A percentile compares a stretch with the other conserved stretches of the same genome.
These are phyloP conservation scores for Kazachstania sp. DNA, from an alignment of 1,139 yeast species.

Conservation along the genomic window DNA sequence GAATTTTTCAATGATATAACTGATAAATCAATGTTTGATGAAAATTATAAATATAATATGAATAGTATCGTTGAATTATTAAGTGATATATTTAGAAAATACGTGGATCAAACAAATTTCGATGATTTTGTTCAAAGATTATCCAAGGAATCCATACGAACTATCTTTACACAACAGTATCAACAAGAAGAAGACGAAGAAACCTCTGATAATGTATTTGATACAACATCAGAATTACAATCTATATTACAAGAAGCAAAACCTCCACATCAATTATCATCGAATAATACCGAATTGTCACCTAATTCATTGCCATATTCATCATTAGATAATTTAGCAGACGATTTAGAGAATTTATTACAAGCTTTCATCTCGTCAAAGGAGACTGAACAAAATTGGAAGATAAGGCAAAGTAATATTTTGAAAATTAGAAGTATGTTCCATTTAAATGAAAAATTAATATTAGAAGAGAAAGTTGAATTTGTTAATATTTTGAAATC, in stretches of 20 bases:
- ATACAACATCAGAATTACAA: constrained; percentile 10
- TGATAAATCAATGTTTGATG: neutral
- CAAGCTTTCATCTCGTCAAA: constrained; percentile 51
- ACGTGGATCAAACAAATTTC: neutral
- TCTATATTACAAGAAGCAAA: constrained; percentile 10
- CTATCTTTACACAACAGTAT: neutral
- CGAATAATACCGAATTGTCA: neutral
- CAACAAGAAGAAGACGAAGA: neutral
- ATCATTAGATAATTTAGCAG: constrained; percentile 32
- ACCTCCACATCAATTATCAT: constrained; percentile 8
- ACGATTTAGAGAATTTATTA: constrained; percentile 34
- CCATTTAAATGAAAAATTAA: constrained; percentile 51
- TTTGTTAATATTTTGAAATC: constrained; percentile 32
- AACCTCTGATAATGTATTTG: constrained; percentile 5
- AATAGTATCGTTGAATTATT: neutral
- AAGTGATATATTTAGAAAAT: constrained; percentile 1
- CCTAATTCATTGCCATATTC: constrained; percentile 17
- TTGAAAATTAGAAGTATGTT: constrained; percentile 42
- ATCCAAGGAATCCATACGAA: neutral
- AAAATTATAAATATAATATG: neutral
- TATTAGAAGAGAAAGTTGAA: constrained; percentile 36
- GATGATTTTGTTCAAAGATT: neutral
- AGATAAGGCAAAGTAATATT: constrained; percentile 55
- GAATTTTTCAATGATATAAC: constrained; percentile 11
- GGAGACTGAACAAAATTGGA: constrained; percentile 90